Base-by-base conservation (phyloP, 2,329 filamentous ascomycete genomes). In the Xylaria digitata region DNA sequence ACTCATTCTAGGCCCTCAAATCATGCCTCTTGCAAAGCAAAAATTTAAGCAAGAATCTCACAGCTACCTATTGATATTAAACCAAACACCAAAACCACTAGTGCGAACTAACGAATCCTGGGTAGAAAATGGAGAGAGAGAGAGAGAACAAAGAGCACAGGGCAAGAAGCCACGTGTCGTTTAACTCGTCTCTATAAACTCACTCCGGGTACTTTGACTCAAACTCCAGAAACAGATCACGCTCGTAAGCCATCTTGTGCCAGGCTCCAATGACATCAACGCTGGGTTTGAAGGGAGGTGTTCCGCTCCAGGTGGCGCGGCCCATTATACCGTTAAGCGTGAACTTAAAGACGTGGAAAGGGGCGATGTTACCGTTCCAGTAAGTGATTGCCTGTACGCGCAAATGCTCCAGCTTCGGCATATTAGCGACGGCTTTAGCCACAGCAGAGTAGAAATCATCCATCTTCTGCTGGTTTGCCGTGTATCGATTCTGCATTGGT, bases 341-440 rank as follows among this genome's bases (percentile, higher is more conserved):
- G 17, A 60, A 50, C 2, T 7, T 34, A 37, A 68, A 68, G 34
- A 42, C 32, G 17, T 68, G 66, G 19, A 62, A 45, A 43, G 66
- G 66, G 4, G 13, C 15, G 11, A 59, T 7, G 2, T 5, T 11
- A 15, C 53, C 42, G 26, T 11, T 2, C 61, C 52, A 67, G 48
- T 46, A 68, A 1, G 54, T 65, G 21, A 65, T 21, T 40, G 66
- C 66, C 32, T 68, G 62, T 6, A 50, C 2, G 21, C 43, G 54
- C 13, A 68, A 9, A 30, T 49, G 30, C 42, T 59, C 17, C 3
- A 68, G 32, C 43, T 66, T 62, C 32, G 66, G 66, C 62, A 68
- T 66, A 2, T 66, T 58, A 3, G 32, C n/a, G 23, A 68, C 54
- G 21, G 66, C 66, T 43, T 63, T 62, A 30, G 49, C 53, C 5